Evolutionary conservation across 2,329 filamentous ascomycete genomes (phyloP), one percentile per base, ranked within the genome.

Genomic region (Pochonia chlamydosporia): DNA sequence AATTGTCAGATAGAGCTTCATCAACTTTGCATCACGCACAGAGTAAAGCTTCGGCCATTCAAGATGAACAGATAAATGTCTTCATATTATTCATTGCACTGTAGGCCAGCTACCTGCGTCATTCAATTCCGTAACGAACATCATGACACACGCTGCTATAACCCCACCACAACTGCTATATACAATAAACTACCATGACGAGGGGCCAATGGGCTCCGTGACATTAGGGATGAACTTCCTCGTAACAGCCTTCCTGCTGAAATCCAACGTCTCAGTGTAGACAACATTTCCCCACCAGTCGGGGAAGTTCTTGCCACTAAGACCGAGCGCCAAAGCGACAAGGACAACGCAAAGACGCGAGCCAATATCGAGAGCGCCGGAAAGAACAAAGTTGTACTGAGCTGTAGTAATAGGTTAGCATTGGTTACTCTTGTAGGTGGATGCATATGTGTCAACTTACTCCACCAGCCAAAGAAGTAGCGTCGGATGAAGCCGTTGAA

Each of bases 351-450:
- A 72, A 9, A 82, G 58, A 1, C 73, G 74, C 1, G 79, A 69
- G 18, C 77, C 79, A 39, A 74, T 72, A 44, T 81, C 78, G 24
- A 82, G 65, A 2, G 73, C 76, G 0, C 77, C 78, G 8, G 77
- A 79, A 0, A 78, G 67, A 43, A 79, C 68, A 49, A 79, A 82
- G 63, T 81, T 82, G 66, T 79, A 82, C 26, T 51, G 44, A 25
- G 23, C 51, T 53, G 40, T 4, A 21, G 8, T 5, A n/a, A 31
- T 8, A 5, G 4, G 31, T 52, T 11, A 48, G 47, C n/a, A n/a
- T 30, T 11, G 21, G 20, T n/a, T 6, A 20, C 14, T 9, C 8
- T n/a, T 25, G 10, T 14, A 4, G 16, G 6, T 7, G n/a, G 3
- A 24, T 16, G 5, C 10, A 3, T 5, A 7, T 16, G 5, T 11